Conservation (phyloP, 176 grass and related monocot genomes). For the Thalia dealbata region DNA sequence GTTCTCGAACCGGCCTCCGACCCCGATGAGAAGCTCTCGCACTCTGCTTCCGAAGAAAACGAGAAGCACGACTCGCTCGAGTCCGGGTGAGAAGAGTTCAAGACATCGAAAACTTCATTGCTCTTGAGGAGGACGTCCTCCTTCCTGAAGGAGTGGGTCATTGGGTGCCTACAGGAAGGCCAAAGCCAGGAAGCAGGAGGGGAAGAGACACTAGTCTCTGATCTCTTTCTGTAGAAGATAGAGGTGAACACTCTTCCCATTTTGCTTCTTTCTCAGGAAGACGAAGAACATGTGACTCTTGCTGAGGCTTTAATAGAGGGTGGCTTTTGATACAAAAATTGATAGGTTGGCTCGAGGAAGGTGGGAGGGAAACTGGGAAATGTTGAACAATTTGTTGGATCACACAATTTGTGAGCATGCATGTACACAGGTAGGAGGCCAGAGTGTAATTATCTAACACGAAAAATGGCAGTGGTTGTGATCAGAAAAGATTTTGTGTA, state of each 20-base stretch:
- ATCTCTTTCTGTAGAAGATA: neutral
- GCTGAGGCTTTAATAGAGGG: slow-evolving; percentile 5
- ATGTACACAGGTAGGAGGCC: neutral
- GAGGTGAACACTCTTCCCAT: neutral
- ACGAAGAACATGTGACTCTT: neutral
- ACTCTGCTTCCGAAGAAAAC: neutral
- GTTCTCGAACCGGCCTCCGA: neutral
- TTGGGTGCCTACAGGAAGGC: neutral
- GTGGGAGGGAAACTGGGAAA: neutral
- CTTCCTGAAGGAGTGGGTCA: slow-evolving; percentile 4
- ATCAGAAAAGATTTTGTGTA: neutral
- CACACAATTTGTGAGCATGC: neutral
- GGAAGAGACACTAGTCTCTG: neutral
- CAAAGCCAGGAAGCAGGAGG: neutral
- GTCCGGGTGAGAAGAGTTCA: neutral
- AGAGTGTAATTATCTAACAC: neutral
- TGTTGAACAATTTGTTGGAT: neutral
- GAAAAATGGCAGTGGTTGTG: neutral
- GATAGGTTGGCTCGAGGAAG: neutral
- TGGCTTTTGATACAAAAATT: neutral
- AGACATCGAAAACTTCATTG: neutral
- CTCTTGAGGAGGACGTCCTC: neutral
- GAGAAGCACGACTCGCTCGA: neutral
- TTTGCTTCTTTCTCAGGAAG: neutral
- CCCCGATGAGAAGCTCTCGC: neutral